Evolutionary conservation across 176 grass and related monocot species (phyloP).

Genomic region (Triticum monococcum): DNA sequence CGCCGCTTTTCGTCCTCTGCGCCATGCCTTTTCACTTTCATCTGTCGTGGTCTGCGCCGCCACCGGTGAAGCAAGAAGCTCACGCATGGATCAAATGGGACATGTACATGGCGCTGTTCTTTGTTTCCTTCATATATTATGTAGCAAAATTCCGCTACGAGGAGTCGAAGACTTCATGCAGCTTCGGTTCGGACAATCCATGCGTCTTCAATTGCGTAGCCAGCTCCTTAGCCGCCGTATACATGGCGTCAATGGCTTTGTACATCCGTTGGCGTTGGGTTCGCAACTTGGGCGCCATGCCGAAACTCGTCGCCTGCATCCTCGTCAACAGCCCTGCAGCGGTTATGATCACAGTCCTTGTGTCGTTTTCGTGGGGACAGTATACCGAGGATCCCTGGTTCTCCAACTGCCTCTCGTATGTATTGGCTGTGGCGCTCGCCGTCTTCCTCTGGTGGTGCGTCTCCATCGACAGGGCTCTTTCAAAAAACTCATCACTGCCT

Average conservation of each 20-base stretch:
- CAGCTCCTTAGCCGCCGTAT: not conserved
- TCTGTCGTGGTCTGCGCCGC: too few species aligned
- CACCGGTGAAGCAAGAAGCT: too few species aligned
- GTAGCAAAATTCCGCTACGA: too few species aligned
- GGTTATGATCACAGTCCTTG: not conserved
- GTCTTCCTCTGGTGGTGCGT: not conserved
- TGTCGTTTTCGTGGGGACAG: not conserved
- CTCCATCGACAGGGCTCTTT: not conserved
- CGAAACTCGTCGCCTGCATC: not conserved
- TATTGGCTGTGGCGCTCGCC: not conserved
- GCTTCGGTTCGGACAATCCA: too few species aligned
- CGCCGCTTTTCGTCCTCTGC: too few species aligned
- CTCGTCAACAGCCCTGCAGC: not conserved
- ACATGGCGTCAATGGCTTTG: not conserved
- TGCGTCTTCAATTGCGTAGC: not conserved
- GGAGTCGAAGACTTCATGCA: too few species aligned
- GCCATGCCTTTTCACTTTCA: too few species aligned
- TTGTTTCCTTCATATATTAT: too few species aligned
- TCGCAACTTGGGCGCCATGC: not conserved
- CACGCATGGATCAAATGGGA: too few species aligned
- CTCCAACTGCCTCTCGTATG: not conserved
- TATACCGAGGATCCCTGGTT: not conserved
- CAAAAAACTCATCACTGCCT: not conserved
- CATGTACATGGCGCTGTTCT: too few species aligned
- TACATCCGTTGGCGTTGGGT: not conserved